A percentile compares a stretch with the other conserved stretches of the same genome.
Evolutionary conservation across 2,329 filamentous ascomycete genomes (phyloP).

Genomic region (Gnomoniopsis smithogilvyi): DNA sequence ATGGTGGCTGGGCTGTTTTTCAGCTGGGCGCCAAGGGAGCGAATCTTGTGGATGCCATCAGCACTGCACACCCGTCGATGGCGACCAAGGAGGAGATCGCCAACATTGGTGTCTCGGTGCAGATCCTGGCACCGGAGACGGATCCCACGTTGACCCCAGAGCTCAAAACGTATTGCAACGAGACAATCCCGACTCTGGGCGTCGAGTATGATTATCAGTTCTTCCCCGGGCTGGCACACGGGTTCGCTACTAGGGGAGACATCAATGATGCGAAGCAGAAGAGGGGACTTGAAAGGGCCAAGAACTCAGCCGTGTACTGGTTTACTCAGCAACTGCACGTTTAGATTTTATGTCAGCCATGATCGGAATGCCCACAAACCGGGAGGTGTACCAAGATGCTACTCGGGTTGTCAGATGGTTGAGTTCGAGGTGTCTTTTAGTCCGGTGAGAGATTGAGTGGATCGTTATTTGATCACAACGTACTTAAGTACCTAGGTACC

Average conservation of each 20-base stretch:
- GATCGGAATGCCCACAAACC: too few species aligned
- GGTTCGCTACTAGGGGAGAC: conserved; percentile 40
- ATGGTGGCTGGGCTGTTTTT: conserved; percentile 48
- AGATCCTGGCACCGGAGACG: conserved; percentile 46
- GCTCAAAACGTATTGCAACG: conserved; percentile 41
- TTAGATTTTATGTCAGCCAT: neutral
- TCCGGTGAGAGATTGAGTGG: too few species aligned
- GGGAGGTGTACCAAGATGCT: too few species aligned
- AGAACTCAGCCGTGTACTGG: conserved; percentile 45
- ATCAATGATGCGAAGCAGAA: conserved; percentile 34
- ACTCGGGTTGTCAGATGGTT: too few species aligned
- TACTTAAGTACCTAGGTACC: too few species aligned
- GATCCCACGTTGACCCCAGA: conserved; percentile 41
- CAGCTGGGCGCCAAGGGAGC: conserved; percentile 38
- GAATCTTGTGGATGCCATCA: conserved; percentile 43
- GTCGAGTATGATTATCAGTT: conserved; percentile 48
- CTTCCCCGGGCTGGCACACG: conserved; percentile 48
- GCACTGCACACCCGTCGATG: conserved; percentile 41
- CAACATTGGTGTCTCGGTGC: conserved; percentile 38
- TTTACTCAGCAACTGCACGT: conserved; percentile 25
- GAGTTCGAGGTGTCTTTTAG: too few species aligned
- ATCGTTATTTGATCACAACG: too few species aligned
- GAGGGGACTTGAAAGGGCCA: conserved; percentile 42
- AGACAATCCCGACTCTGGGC: conserved; percentile 33
- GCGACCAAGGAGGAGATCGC: conserved; percentile 44